Evolutionary conservation across 176 grass and related monocot species (phyloP), one percentile per base, ranked within the genome.

Genomic region (Luzula sylvatica): DNA sequence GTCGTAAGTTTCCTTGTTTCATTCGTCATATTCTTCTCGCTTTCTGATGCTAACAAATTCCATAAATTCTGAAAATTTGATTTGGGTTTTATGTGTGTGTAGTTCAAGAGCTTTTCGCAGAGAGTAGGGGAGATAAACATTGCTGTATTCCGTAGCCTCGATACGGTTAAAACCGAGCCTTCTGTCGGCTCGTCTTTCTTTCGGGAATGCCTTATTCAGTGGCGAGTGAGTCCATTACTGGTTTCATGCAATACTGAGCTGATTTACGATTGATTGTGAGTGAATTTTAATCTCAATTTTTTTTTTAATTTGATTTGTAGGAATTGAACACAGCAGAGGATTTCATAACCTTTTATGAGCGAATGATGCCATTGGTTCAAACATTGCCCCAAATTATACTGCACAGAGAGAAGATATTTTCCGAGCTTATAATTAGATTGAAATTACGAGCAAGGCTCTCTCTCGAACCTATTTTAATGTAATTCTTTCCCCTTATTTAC

Each of bases 31-130:
- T 1, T 52, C 17, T 3, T 20, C 35, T 39, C 4, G 30, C 18
- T 5, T 17, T 2, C 15, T 60, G 65, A 3, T 68, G 38, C 46
- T 78, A 43, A 72, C 27, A 48, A 2, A 26, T 3, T 56, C 8
- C 61, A 9, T 66, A 8, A 23, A 15, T 76, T 30, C 39, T 5
- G n/a, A 9, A 35, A 35, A 35, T 35, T 35, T 35, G 30, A 35
- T 4, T 9, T 35, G 30, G 1, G 5, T 35, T 35, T 35, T 7
- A 35, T 35, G 30, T 7, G 9, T 23, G 20, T 55, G 69, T 71
- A 95, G 90, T 95, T 95, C 67, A 96, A 96, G 71, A 86, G 20
- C 43, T 88, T 88, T 80, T 82, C 83, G 21, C 71, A 79, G 63
- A 74, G 90, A 43, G 74, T 96, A 23, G 74, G 67, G 52, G 90